Evolutionary conservation across 2,329 filamentous ascomycete genomes (phyloP).

Genomic region (Aureobasidium sp.): DNA sequence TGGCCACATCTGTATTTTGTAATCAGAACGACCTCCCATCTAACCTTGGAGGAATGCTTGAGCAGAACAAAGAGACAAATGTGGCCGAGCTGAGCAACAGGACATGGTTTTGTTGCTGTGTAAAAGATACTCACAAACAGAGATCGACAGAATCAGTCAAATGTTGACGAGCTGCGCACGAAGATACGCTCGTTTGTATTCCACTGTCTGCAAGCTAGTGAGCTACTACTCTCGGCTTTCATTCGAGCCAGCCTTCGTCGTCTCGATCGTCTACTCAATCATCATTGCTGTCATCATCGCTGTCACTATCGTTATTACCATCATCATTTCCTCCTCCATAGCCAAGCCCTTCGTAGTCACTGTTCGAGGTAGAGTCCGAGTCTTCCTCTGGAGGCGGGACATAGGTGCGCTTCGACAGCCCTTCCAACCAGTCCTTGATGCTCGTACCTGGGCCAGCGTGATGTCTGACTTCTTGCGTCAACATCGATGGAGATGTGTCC

Average conservation of each 20-base stretch:
- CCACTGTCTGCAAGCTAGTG: neutral
- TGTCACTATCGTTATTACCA: neutral
- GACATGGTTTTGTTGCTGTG: no score
- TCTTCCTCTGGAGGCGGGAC: neutral
- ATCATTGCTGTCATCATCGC: neutral
- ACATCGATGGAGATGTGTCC: neutral
- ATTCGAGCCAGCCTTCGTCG: neutral
- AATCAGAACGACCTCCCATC: no score
- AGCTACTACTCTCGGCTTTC: neutral
- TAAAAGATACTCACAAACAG: no score
- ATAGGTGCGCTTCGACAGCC: neutral
- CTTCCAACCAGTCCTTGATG: conserved; percentile 1
- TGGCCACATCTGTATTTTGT: no score
- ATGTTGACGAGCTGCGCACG: no score
- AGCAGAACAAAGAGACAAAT: no score
- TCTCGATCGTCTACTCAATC: neutral
- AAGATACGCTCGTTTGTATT: no score
- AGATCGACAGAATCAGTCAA: no score
- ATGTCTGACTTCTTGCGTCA: neutral
- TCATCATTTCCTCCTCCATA: neutral
- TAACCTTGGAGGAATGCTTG: no score
- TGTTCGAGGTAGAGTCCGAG: neutral
- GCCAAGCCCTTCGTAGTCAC: neutral
- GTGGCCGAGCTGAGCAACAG: no score
- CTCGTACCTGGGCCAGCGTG: conserved; percentile 4